Evolutionary conservation across 805 yeast genomes (phyloP), one percentile per base, ranked within the genome.

Genomic region (Yamadazyma endophytica): DNA sequence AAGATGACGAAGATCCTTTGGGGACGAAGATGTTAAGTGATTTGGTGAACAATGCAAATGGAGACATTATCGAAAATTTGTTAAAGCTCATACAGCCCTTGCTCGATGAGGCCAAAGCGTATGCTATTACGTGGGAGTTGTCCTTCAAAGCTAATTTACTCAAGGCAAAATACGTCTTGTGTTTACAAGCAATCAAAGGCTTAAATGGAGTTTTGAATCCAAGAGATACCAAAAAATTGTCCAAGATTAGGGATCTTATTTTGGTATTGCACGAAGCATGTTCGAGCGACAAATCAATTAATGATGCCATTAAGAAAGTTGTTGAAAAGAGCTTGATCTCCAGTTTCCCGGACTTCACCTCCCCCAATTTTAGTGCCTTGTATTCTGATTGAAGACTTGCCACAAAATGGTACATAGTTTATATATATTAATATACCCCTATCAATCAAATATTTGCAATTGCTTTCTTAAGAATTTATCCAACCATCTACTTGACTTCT

Each of bases 1-100:
- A 61, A 32, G 67, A 69, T 12, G 85, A 79, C 37, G 54, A 58
- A 4, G 89, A 82, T 59, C 70, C 77, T 2, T 68, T 79, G 40
- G 90, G 87, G 20, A 66, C 67, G 17, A 56, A 61, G 22, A 49
- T 68, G 22, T 42, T 64, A 24, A 24, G 45, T 9, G 57, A 54
- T 17, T 45, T 61, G 35, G 31, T 29, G 7, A 46, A 46, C 26
- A 45, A 43, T 25, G 23, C 46, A 3, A 46, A 58, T 20, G 46
- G 60, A 23, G 50, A 62, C 12, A 65, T 78, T 29, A 44, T 79
- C 28, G 68, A 62, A 6, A 56, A 58, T 9, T 65, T 80, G n/a
- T 61, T 51, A 31, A 54, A 46, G 13, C 49, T 62, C 15, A 60
- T 62, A 44, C 61, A 61, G 45, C 70, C 70, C 4, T 54, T 69